These are phyloP conservation scores for Venturia nashicola DNA, from an alignment of 2,329 filamentous ascomycete genomes.

Conservation along the genomic window DNA sequence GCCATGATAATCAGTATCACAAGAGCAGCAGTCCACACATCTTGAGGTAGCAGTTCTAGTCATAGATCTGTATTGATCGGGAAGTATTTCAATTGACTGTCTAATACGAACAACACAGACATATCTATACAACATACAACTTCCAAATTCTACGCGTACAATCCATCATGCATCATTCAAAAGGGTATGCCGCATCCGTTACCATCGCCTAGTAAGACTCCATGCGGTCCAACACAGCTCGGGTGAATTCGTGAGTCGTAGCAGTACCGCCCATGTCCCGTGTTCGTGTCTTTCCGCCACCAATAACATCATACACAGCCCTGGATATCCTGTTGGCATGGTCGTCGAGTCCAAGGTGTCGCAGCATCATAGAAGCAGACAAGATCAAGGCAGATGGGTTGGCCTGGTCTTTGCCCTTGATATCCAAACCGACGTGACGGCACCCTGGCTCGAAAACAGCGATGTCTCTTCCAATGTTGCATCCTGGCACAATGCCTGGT, in stretches of 20 bases:
- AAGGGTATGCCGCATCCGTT: background rate
- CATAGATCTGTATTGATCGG: background rate
- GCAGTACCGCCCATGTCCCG: constrained; percentile 89
- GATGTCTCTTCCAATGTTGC: constrained; percentile 98
- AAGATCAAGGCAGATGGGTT: constrained; percentile 95
- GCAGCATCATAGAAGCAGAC: constrained; percentile 91
- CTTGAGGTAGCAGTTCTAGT: background rate
- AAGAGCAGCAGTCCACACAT: background rate
- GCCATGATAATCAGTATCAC: background rate
- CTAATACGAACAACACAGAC: background rate
- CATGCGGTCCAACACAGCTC: constrained; percentile 91
- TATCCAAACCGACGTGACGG: constrained; percentile 97
- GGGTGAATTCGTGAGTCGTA: constrained; percentile 90
- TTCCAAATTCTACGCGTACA: background rate
- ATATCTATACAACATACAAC: background rate
- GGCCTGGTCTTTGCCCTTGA: constrained; percentile 98
- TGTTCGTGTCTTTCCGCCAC: constrained; percentile 79
- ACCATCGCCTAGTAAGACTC: constrained; percentile 37
- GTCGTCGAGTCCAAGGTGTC: constrained; percentile 93
- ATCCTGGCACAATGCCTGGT: constrained; percentile 91
- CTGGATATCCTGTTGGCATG: constrained; percentile 98
- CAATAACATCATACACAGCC: constrained; percentile 70
- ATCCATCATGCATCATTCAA: background rate
- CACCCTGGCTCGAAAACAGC: constrained; percentile 98
- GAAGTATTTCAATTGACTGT: background rate